Conservation (phyloP, 1,284 basidiomycete genomes). For the Laetiporus sulphureus region DNA sequence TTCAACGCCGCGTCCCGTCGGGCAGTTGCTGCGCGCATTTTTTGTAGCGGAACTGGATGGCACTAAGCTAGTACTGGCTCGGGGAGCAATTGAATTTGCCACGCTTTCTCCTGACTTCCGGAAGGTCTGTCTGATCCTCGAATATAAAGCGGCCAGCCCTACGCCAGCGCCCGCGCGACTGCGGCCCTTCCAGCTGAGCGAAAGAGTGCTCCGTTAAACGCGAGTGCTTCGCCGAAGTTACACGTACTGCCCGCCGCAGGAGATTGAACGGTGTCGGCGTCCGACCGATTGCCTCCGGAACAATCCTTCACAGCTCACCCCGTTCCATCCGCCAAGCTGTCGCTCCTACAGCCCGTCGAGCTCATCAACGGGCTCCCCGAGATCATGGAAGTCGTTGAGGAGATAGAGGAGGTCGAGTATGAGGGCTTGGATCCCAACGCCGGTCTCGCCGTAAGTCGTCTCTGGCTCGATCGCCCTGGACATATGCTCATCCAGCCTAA, state of each 20-base stretch:
- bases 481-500: too few species aligned
- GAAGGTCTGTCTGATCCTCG: constrained; percentile 1
- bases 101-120: constrained; percentile 6
- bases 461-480: constrained; percentile 1
- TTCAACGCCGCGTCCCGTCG: too few species aligned
- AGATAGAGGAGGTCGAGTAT: constrained; percentile 60
- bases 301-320: background rate
- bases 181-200: background rate
- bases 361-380: background rate
- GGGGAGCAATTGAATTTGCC: constrained; percentile 6
- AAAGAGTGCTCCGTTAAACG: too few species aligned
- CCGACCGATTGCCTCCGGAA: background rate
- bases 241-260: background rate
- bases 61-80: constrained; percentile 5
- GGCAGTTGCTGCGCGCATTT: too few species aligned
- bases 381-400: constrained; percentile 19
- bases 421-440: constrained; percentile 74
- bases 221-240: too few species aligned
- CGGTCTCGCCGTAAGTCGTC: constrained; percentile 52
- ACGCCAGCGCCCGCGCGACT: background rate
- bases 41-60: too few species aligned
- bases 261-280: background rate
- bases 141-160: constrained; percentile 4
- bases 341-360: constrained; percentile 7
- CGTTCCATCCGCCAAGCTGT: constrained; percentile 4